phyloP scores from a whole-genome alignment of 2,329 filamentous ascomycete genomes.

The Aureobasidium leucospermi region DNA sequence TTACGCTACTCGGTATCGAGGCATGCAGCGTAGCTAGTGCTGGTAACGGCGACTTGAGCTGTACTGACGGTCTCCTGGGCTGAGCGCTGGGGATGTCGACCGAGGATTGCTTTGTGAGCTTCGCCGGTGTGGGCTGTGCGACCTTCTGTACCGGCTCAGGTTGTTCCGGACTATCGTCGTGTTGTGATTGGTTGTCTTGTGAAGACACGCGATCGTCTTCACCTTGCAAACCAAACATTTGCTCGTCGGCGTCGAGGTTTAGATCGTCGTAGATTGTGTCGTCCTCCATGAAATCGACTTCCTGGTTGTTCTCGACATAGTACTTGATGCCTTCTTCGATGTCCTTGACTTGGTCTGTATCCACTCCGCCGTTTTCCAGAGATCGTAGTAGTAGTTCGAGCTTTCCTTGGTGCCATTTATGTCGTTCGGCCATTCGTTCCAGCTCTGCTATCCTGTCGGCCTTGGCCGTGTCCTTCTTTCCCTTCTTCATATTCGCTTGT shows the following conservation, averaged over 20 bases:
- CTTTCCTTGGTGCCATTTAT: conserved; percentile 94
- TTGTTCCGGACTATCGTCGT: conserved; percentile 68
- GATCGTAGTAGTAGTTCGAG: conserved; percentile 84
- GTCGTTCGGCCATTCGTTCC: conserved; percentile 74
- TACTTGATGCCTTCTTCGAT: conserved; percentile 90
- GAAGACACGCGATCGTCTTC: conserved; percentile 89
- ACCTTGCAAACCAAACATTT: conserved; percentile 68
- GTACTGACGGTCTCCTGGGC: conserved; percentile 69
- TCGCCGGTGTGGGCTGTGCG: conserved; percentile 22
- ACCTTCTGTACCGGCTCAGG: not conserved
- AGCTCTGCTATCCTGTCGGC: conserved; percentile 84
- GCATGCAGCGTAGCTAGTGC: conserved; percentile 83
- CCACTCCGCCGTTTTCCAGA: conserved; percentile 86
- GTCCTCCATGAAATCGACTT: conserved; percentile 86
- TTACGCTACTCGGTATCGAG: conserved; percentile 55
- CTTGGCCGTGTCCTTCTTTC: conserved; percentile 78
- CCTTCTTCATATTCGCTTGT: conserved; percentile 87
- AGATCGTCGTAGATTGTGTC: conserved; percentile 94
- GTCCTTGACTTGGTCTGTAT: conserved; percentile 77
- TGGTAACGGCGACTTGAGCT: conserved; percentile 91
- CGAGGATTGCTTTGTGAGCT: conserved; percentile 50
- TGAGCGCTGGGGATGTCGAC: conserved; percentile 51
- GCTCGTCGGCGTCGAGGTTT: conserved; percentile 86
- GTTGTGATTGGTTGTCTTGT: conserved; percentile 86
- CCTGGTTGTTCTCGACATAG: conserved; percentile 85